Evolutionary conservation across 257 asterid genomes (phyloP).

Genomic region (Paulownia fortunei): DNA sequence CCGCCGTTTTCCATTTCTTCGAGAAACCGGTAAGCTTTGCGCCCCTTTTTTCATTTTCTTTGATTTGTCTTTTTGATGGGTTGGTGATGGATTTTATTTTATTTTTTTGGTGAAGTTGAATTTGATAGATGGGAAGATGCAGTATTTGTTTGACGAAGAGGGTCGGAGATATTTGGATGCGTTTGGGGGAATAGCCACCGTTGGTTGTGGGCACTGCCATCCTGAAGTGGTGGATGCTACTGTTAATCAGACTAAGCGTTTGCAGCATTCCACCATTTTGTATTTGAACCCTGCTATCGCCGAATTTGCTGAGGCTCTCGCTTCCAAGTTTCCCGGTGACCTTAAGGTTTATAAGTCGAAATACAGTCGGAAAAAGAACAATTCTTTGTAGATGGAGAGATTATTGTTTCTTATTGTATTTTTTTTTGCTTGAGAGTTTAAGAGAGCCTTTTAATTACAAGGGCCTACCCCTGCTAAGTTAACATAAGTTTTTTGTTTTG

Average conservation of each 20-base stretch:
- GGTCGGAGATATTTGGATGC: constrained; percentile 90
- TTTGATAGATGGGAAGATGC: constrained; percentile 97
- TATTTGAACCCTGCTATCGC: constrained; percentile 82
- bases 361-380: background rate
- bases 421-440: background rate
- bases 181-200: constrained; percentile 94
- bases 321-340: constrained; percentile 77
- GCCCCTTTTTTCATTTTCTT: background rate
- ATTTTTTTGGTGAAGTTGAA: constrained; percentile 49
- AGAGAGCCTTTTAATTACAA: background rate
- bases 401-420: background rate
- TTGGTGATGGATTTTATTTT: background rate
- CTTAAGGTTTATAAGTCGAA: constrained; percentile 69
- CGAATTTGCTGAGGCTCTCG: constrained; percentile 90
- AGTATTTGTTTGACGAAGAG: constrained; percentile 77
- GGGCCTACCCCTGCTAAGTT: background rate
- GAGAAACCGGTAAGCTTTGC: constrained; percentile 57
- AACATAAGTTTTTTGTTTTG: background rate
- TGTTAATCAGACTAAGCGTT: constrained; percentile 68
- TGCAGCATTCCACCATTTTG: constrained; percentile 88
- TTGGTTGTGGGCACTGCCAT: constrained; percentile 90
- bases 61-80: background rate
- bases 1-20: constrained; percentile 84
- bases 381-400: background rate
- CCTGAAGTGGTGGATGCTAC: constrained; percentile 90